Evolutionary conservation across 2,329 filamentous ascomycete genomes (phyloP), one percentile per base, ranked within the genome.

Genomic region (Rhynchosporium graminicola): DNA sequence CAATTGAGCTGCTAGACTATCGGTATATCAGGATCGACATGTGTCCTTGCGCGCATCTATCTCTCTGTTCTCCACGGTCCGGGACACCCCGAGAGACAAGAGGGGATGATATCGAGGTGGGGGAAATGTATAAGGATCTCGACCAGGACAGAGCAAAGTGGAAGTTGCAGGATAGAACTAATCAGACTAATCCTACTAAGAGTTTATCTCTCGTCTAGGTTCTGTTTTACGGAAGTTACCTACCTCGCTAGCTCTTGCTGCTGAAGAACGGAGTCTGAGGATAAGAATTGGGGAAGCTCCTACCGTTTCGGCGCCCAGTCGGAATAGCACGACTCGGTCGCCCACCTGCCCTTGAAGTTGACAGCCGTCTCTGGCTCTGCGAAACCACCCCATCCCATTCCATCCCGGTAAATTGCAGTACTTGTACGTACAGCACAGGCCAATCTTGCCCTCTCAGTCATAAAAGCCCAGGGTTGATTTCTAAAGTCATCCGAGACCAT

Each of bases 1-100:
- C 29, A 36, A 46, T 9, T 38, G 8, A 28, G 31, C 15, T 15
- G 13, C 12, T 13, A 28, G 54, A 54, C 36, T 54, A 54, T 33
- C 38, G 50, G 50, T 36, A 52, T 54, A 54, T 13, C 7, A 15
- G 3, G 51, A 20, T 29, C 42, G 33, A 26, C 28, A 26, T 57
- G 28, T 57, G 40, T 46, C 33, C 38, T 31, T 46, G 43, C 38
- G 48, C 54, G 43, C 50, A 54, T 36, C 42, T 52, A 38, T 26
- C 36, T 54, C 9, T 10, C n/a, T 54, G 40, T 54, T 20, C 15
- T 20, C 26, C 12, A 40, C 13, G 36, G 33, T 20, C 36, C 51
- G 51, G 33, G 28, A 13, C n/a, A 13, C n/a, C 28, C 36, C 36
- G 26, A 12, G 13, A 9, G 26, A 20, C 20, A 10, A n/a, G 28